phyloP scores from a whole-genome alignment of 2,329 filamentous ascomycete species.

The Claviceps africana region DNA sequence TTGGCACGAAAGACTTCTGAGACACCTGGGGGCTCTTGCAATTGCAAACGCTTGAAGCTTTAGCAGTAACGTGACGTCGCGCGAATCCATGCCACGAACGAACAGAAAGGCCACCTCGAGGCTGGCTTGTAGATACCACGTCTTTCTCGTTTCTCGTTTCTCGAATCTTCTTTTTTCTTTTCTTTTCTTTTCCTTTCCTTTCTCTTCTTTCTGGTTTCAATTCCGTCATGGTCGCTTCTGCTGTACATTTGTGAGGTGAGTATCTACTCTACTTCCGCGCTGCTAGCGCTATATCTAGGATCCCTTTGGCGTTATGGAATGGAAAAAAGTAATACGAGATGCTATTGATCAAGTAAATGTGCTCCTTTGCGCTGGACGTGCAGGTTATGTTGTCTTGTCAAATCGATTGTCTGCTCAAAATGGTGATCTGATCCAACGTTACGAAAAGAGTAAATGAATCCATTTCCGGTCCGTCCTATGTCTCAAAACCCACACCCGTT shows the following conservation, averaged over 20 bases:
- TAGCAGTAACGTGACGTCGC: slow-evolving; percentile 8
- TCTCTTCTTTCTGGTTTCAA: not conserved
- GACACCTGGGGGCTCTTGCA: slow-evolving; percentile 23
- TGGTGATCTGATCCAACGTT: too few relatives aligned
- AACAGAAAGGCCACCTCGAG: not conserved
- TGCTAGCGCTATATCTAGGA: not conserved
- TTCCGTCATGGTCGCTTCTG: not conserved
- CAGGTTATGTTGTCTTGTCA: too few relatives aligned
- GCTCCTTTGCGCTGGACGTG: too few relatives aligned
- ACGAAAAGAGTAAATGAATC: too few relatives aligned
- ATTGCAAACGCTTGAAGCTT: slow-evolving; percentile 8
- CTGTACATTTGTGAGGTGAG: slow-evolving; percentile 3
- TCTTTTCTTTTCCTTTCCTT: slow-evolving; percentile 8
- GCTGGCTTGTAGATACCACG: not conserved
- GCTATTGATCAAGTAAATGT: too few relatives aligned
- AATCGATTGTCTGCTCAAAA: too few relatives aligned
- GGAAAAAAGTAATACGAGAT: slow-evolving; percentile 4
- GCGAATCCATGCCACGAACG: slow-evolving; percentile 1
- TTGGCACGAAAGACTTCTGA: slow-evolving; percentile 11
- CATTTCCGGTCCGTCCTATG: too few relatives aligned
- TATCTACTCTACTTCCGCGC: slow-evolving; percentile 1
- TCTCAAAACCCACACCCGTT: too few relatives aligned
- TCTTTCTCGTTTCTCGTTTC: too few relatives aligned
- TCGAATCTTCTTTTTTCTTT: not conserved
- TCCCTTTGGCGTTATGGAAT: not conserved